Percentiles rank a stretch among this genome's conserved stretches.
Conservation (phyloP, 2,329 filamentous ascomycete species). For the Saccharata proteae region DNA sequence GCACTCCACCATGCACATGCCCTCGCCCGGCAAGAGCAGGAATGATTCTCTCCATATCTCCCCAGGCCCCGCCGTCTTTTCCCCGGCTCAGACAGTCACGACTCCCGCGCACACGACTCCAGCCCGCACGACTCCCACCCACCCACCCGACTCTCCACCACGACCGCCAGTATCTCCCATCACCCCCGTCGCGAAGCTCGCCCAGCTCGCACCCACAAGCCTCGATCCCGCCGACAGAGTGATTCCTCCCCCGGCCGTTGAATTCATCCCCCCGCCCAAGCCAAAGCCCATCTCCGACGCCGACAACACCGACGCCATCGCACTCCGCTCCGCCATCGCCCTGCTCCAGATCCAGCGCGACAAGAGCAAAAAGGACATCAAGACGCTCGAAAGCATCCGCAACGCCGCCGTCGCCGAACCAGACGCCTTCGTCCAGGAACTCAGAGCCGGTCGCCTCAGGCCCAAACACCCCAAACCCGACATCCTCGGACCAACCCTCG, state of each 20-base stretch:
- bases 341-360: slow-evolving; percentile 77
- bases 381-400: slow-evolving; percentile 56
- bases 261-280: slow-evolving; percentile 30
- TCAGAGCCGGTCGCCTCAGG: slow-evolving; percentile 45
- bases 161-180: slow-evolving; percentile 27
- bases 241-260: slow-evolving; percentile 12
- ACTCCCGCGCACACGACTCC: slow-evolving; percentile 1
- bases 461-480: slow-evolving; percentile 19
- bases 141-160: slow-evolving; percentile 7
- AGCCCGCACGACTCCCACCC: slow-evolving; percentile 5
- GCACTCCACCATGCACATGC: slow-evolving; percentile 9
- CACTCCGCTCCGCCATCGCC: slow-evolving; percentile 71
- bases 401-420: slow-evolving; percentile 59
- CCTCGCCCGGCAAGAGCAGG: slow-evolving; percentile 13
- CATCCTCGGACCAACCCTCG: slow-evolving; percentile 25
- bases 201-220: slow-evolving; percentile 22
- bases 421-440: slow-evolving; percentile 55
- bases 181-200: slow-evolving; percentile 23
- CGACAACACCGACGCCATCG: slow-evolving; percentile 74
- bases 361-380: slow-evolving; percentile 65
- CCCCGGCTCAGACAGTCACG: not conserved
- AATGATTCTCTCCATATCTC: slow-evolving; percentile 9
- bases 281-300: slow-evolving; percentile 34
- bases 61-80: slow-evolving; percentile 1
- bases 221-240: slow-evolving; percentile 14